Base-by-base conservation (phyloP, 2,329 filamentous ascomycete genomes). In the Colletotrichum caudatum region DNA sequence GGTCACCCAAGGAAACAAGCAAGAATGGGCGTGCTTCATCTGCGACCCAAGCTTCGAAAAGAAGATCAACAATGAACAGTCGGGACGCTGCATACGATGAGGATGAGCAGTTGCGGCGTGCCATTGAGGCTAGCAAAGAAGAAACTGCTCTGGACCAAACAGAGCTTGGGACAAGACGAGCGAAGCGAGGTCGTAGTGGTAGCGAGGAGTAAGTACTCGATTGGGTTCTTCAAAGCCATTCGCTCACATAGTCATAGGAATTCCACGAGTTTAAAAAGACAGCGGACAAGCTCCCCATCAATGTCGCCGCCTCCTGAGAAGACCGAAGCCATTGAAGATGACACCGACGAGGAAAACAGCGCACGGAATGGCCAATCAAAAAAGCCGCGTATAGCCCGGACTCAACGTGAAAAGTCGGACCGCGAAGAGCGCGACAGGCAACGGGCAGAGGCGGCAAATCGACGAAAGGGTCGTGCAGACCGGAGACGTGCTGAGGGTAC, bases 11-110 rank as follows among this genome's bases (percentile, higher is more conserved):
- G 78, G 83, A 81, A 78, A 87, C 84, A 77, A 84, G 83, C 76
- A 90, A 89, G 82, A 89, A 80, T 78, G 88, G 83, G 74, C 89
- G 86, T 59, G 84, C 84, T 65, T 85, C 84, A 12, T 82, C 85
- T 1, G 79, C 82, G 14, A 83, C 82, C 54, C 87, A 90, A 65
- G 87, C 89, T 64, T 90, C 92, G 48, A 98, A 98, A 80, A 90
- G 96, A 71, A 90, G 96, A 37, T 97, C 94, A 26, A 99, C 96
- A 8, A 98, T 98, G 94, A 97, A 98, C 79, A 99, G 96, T 80
- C 91, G 95, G 73, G 93, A 94, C 80, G 95, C 95, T 53, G 95
- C 94, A 29, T 98, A 98, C 77, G 95, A 98, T 75, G 96, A 99
- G 81, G 95, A 97, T 76, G 94, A 97, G 80, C 91, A 95, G 77